These are phyloP conservation scores for Thelonectria discophora DNA, from an alignment of 2,329 filamentous ascomycete species.

Conservation along the genomic window DNA sequence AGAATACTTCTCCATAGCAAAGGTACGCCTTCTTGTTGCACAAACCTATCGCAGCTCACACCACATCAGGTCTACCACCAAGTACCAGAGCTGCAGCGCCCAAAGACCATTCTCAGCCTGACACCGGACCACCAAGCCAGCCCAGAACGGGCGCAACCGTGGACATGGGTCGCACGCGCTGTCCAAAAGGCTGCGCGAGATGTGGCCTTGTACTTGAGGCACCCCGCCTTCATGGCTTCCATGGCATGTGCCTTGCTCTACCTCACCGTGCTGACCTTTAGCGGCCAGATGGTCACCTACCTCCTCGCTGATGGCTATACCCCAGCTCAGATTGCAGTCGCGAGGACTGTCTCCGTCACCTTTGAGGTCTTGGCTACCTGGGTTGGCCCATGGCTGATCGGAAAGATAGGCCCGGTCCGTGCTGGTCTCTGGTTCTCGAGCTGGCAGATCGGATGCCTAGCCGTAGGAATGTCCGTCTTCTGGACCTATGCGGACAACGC, in stretches of 20 bases:
- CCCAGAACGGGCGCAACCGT: constrained; percentile 2
- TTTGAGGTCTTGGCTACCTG: constrained; percentile 71
- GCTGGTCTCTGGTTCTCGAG: constrained; percentile 75
- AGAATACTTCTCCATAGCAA: constrained; percentile 62
- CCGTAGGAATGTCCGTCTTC: constrained; percentile 55
- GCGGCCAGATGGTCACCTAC: constrained; percentile 72
- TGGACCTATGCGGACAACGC: constrained; percentile 41
- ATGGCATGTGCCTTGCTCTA: constrained; percentile 68
- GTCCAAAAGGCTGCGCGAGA: constrained; percentile 27
- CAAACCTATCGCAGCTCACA: neutral
- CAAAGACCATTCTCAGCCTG: constrained; percentile 29
- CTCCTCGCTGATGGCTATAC: constrained; percentile 63
- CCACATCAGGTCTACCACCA: constrained; percentile 39
- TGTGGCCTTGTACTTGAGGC: constrained; percentile 57
- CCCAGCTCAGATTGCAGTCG: constrained; percentile 60
- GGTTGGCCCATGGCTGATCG: constrained; percentile 65
- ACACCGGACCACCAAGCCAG: neutral
- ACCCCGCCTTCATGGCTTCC: constrained; percentile 68
- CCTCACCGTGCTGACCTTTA: constrained; percentile 67
- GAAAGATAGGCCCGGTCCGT: constrained; percentile 65
- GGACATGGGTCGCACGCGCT: constrained; percentile 9
- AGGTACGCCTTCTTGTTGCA: constrained; percentile 4
- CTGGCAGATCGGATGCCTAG: constrained; percentile 70
- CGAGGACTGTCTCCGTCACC: constrained; percentile 60
- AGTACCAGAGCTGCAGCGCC: constrained; percentile 39